These are phyloP conservation scores for Globisporangium polare DNA, from an alignment of 352 stramenopile genomes.

Conservation along the genomic window DNA sequence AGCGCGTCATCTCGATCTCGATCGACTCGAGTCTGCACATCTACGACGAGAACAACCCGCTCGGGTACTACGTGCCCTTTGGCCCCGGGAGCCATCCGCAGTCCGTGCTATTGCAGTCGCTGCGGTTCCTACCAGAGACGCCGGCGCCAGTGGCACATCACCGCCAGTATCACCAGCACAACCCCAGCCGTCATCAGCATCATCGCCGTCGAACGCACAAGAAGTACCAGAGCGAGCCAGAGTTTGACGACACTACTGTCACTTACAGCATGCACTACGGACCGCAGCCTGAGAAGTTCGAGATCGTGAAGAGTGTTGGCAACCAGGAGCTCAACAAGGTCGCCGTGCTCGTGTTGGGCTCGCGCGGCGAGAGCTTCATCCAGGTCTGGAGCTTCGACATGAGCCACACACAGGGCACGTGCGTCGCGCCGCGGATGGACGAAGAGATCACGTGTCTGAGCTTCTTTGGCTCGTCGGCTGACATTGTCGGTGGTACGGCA, in stretches of 20 bases:
- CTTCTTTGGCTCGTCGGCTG: slow-evolving; percentile 39
- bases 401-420: slow-evolving; percentile 59
- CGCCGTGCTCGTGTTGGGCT: slow-evolving; percentile 38
- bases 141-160: neutral
- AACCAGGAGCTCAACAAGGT: slow-evolving; percentile 49
- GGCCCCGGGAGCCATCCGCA: slow-evolving; percentile 36
- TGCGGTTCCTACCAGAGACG: slow-evolving; percentile 38
- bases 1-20: slow-evolving; percentile 62
- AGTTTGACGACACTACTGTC: neutral
- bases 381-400: slow-evolving; percentile 77
- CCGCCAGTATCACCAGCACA: neutral
- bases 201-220: neutral
- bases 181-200: neutral
- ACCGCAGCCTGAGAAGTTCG: slow-evolving; percentile 24
- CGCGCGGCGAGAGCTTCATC: slow-evolving; percentile 50
- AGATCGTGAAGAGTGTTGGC: slow-evolving; percentile 45
- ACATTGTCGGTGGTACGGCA: slow-evolving; percentile 50
- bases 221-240: neutral
- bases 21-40: slow-evolving; percentile 59
- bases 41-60: slow-evolving; percentile 64
- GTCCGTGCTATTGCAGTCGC: slow-evolving; percentile 57
- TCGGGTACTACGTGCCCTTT: slow-evolving; percentile 69
- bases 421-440: slow-evolving; percentile 20
- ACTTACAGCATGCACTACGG: neutral
- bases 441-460: slow-evolving; percentile 55